Conservation (phyloP, 345 rosid species). For the Salix brachista region DNA sequence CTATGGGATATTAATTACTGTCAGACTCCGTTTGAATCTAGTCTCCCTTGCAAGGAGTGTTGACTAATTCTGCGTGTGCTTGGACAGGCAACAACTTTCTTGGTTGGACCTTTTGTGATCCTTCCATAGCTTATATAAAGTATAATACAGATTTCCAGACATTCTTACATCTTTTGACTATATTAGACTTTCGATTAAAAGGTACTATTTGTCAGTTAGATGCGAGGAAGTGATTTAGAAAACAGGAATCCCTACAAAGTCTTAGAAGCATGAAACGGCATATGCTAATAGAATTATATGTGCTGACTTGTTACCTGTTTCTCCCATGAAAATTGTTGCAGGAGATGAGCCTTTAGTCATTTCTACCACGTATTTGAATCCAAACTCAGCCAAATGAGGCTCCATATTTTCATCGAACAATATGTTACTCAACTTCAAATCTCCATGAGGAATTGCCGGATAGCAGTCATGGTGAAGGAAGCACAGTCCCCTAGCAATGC, state of each 20-base stretch:
- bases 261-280: neutral
- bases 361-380: constrained; percentile 46
- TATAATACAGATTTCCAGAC: constrained; percentile 1
- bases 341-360: constrained; percentile 39
- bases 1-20: neutral
- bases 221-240: neutral
- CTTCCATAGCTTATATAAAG: neutral
- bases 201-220: constrained; percentile 11
- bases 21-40: neutral
- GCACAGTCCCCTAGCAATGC: constrained; percentile 73
- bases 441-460: constrained; percentile 88
- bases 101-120: neutral
- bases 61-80: neutral
- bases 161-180: neutral
- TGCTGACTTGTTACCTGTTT: constrained; percentile 31
- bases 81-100: constrained; percentile 4
- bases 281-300: neutral
- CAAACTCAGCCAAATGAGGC: constrained; percentile 68
- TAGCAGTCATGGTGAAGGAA: constrained; percentile 89
- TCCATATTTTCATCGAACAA: constrained; percentile 70
- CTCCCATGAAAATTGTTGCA: constrained; percentile 25
- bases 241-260: neutral
- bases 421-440: constrained; percentile 58
- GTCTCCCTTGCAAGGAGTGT: neutral
- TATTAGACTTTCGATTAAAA: neutral